phyloP scores from a whole-genome alignment of 352 stramenopile species.

The Globisporangium solare region DNA sequence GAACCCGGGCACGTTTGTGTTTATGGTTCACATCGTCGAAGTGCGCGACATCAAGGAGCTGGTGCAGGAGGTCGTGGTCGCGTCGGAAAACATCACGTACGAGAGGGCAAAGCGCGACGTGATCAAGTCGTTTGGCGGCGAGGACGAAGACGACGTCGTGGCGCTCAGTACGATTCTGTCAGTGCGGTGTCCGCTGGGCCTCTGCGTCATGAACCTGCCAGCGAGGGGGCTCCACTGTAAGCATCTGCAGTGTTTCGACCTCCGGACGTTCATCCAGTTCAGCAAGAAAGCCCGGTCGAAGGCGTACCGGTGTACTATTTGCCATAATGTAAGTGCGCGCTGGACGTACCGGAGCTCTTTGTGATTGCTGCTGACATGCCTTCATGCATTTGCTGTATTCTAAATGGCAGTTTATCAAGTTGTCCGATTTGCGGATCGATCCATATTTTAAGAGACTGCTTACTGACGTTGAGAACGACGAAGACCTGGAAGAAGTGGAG shows the following conservation, averaged over 20 bases:
- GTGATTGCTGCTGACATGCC: no score
- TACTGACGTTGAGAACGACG: conserved; percentile 65
- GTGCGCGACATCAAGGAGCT: conserved; percentile 59
- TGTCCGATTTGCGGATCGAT: conserved; percentile 85
- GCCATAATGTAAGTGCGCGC: conserved; percentile 70
- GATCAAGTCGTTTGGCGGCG: conserved; percentile 74
- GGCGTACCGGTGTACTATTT: conserved; percentile 89
- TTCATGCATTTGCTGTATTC: no score
- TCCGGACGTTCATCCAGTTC: conserved; percentile 90
- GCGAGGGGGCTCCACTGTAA: conserved; percentile 89
- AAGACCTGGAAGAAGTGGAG: conserved; percentile 89
- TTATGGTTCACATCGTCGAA: conserved; percentile 74
- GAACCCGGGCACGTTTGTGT: conserved; percentile 53
- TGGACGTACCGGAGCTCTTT: background rate
- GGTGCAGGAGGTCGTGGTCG: conserved; percentile 49
- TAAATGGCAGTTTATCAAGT: conserved; percentile 75
- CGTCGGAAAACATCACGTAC: conserved; percentile 66
- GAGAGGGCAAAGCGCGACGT: conserved; percentile 68
- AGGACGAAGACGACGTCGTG: conserved; percentile 81
- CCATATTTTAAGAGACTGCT: conserved; percentile 89
- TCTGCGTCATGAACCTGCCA: conserved; percentile 87
- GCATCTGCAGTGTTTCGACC: conserved; percentile 96
- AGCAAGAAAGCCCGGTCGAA: conserved; percentile 86
- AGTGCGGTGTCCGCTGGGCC: conserved; percentile 80
- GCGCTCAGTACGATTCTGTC: conserved; percentile 86